phyloP scores from a whole-genome alignment of 2,329 filamentous ascomycete genomes.

The Pyrenophora seminiperda region DNA sequence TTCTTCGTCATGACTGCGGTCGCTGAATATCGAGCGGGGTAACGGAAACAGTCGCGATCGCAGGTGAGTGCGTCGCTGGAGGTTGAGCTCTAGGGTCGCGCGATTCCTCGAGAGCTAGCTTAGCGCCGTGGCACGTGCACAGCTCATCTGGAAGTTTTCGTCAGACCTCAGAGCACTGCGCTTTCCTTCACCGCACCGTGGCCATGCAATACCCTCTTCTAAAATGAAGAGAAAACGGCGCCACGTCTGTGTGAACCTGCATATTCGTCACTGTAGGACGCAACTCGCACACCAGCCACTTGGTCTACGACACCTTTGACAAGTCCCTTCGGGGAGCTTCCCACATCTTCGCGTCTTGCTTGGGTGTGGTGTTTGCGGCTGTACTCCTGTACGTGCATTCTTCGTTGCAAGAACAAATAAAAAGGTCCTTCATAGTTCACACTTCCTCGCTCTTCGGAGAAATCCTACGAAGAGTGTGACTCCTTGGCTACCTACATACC shows the following conservation, averaged over 20 bases:
- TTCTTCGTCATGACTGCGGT: conserved; percentile 65
- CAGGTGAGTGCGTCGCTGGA: conserved; percentile 9
- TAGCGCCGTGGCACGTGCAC: conserved; percentile 25
- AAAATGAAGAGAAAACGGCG: not conserved
- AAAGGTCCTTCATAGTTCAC: conserved; percentile 62
- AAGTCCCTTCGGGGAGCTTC: conserved; percentile 56
- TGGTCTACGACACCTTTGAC: conserved; percentile 48
- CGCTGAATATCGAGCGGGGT: not conserved
- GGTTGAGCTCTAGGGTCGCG: conserved; percentile 24
- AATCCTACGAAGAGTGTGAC: conserved; percentile 56
- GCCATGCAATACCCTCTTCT: not conserved
- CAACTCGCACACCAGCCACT: conserved; percentile 54
- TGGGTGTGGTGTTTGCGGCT: conserved; percentile 51
- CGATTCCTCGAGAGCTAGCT: conserved; percentile 20
- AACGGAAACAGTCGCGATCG: conserved; percentile 6
- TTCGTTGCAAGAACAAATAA: conserved; percentile 55
- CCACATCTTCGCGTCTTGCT: conserved; percentile 55
- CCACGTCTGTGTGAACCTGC: not conserved
- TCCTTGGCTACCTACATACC: conserved; percentile 58
- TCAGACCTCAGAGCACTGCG: not conserved
- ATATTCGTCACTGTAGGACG: conserved; percentile 10
- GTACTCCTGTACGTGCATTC: conserved; percentile 46
- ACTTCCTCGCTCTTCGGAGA: conserved; percentile 54
- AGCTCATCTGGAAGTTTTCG: conserved; percentile 9
- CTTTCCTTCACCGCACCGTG: conserved; percentile 7